These are phyloP conservation scores for Grosmannia serpens DNA, from an alignment of 2,329 filamentous ascomycete genomes.

Conservation along the genomic window DNA sequence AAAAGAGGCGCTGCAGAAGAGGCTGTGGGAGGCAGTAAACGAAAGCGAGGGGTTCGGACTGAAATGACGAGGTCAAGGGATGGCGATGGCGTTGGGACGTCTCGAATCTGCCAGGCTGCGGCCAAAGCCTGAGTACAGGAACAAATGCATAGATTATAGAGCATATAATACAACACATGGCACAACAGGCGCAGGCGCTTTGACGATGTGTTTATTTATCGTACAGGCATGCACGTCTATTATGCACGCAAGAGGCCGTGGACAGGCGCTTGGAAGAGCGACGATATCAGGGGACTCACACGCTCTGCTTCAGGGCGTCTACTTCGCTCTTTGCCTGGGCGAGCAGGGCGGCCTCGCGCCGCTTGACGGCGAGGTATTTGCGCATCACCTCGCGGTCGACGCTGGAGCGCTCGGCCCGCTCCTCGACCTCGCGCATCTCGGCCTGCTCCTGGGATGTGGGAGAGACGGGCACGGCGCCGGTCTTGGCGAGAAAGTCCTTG, in stretches of 20 bases:
- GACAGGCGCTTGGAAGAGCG: too few species aligned
- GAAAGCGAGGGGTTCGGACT: conserved; percentile 90
- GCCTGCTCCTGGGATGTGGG: conserved; percentile 55
- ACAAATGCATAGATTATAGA: not conserved
- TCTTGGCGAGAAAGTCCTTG: conserved; percentile 47
- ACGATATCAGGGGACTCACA: not conserved
- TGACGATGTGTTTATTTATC: not conserved
- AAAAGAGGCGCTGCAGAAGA: conserved; percentile 53
- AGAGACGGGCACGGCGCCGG: conserved; percentile 44
- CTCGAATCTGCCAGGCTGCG: not conserved
- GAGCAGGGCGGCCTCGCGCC: conserved; percentile 49
- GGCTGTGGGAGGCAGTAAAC: conserved; percentile 75
- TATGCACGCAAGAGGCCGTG: not conserved
- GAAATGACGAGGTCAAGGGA: conserved; percentile 38
- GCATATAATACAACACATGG: not conserved
- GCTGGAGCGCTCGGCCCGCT: conserved; percentile 36
- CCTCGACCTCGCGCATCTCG: conserved; percentile 42
- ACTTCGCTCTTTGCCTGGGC: conserved; percentile 41
- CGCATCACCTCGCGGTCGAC: conserved; percentile 42
- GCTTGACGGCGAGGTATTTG: conserved; percentile 43
- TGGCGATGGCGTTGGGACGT: not conserved
- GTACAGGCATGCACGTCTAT: not conserved
- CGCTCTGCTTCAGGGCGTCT: conserved; percentile 27
- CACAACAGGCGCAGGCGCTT: too few species aligned
- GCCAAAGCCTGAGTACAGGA: not conserved